phyloP scores from a whole-genome alignment of 768 basidiomycete species.

The Suillus ampliporus region DNA sequence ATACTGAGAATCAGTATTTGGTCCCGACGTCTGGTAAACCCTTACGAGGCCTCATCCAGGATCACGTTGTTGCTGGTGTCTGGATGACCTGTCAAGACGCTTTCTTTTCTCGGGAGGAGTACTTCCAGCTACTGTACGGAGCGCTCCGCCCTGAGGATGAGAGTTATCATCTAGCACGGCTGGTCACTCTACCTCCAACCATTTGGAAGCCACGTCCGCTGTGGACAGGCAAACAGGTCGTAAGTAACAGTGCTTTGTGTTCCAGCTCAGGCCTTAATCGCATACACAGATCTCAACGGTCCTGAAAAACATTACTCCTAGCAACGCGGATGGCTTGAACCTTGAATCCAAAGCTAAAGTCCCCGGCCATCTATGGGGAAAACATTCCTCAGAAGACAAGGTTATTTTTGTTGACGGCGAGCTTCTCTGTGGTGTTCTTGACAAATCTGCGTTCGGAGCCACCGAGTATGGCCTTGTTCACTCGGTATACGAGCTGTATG shows the following conservation, averaged over 20 bases:
- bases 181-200: conserved; percentile 86
- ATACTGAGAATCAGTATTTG: conserved; percentile 99
- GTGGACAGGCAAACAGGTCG: conserved; percentile 99
- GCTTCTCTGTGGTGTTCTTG: conserved; percentile 90
- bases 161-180: conserved; percentile 53
- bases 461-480: conserved; percentile 96
- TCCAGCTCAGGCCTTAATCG: conserved; percentile 9
- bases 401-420: conserved; percentile 94
- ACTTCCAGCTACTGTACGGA: conserved; percentile 95
- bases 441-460: conserved; percentile 97
- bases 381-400: conserved; percentile 79
- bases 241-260: conserved; percentile 43
- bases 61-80: conserved; percentile 98
- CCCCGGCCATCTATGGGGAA: conserved; percentile 84
- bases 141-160: conserved; percentile 90
- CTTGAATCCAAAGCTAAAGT: conserved; percentile 89
- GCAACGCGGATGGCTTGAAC: conserved; percentile 79
- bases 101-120: conserved; percentile 95
- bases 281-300: conserved; percentile 85
- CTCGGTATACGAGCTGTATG: conserved; percentile 95
- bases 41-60: conserved; percentile 96
- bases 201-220: conserved; percentile 90
- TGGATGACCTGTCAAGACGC: conserved; percentile 98
- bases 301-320: conserved; percentile 88
- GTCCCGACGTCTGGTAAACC: conserved; percentile 98